These are phyloP conservation scores for Cucurbita argyrosperma DNA, from an alignment of 306 rosid genomes.

Conservation along the genomic window DNA sequence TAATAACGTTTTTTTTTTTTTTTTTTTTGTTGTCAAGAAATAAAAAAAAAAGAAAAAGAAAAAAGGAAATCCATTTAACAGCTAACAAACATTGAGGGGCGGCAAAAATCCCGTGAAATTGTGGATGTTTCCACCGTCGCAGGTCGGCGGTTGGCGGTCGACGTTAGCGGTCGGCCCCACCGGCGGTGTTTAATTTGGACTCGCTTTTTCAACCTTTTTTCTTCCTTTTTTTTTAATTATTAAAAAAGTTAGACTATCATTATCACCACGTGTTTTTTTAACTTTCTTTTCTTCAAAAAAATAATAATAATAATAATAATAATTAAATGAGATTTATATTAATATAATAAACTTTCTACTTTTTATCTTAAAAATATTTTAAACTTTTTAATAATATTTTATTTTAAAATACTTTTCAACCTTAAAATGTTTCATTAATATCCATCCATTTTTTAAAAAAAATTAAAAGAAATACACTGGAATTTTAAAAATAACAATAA, in stretches of 20 bases:
- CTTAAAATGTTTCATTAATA: no score
- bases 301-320: no score
- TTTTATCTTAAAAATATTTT: no score
- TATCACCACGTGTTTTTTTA: not conserved
- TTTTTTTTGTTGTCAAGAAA: not conserved
- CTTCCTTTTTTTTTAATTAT: not conserved
- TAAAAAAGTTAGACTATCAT: not conserved
- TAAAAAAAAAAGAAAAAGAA: no score
- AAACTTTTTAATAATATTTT: no score
- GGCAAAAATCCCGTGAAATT: not conserved
- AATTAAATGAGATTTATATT: no score
- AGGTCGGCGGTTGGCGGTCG: not conserved
- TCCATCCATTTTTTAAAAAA: no score
- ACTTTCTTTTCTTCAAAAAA: no score
- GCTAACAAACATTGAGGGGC: not conserved
- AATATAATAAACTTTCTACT: no score
- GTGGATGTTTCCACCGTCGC: not conserved
- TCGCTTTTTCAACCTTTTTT: not conserved
- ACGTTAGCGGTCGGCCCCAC: not conserved
- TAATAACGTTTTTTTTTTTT: not conserved
- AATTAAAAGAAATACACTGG: no score
- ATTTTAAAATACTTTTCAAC: no score
- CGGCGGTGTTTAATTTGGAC: not conserved
- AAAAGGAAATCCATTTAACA: not conserved
- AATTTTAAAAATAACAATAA: no score